phyloP scores from a whole-genome alignment of 768 basidiomycete species.

The Boletus speciosus region DNA sequence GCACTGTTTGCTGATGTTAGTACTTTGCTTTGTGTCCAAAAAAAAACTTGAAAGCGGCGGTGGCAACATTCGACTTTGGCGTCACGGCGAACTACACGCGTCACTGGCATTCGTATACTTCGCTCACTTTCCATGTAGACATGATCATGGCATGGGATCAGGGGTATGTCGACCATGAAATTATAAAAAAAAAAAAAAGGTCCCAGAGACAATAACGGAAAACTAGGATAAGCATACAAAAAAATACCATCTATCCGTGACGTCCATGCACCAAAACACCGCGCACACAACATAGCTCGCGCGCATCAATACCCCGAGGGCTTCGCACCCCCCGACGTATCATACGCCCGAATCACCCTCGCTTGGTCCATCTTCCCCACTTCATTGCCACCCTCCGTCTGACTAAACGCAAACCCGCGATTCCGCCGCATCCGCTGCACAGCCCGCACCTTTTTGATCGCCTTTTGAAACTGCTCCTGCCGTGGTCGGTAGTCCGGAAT shows the following conservation, averaged over 20 bases:
- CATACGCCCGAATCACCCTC: slow-evolving; percentile 80
- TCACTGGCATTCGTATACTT: no score
- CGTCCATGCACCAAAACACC: no score
- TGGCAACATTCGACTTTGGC: no score
- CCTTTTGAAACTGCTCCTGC: slow-evolving; percentile 99
- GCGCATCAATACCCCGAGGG: slow-evolving; percentile 65
- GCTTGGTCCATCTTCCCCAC: slow-evolving; percentile 71
- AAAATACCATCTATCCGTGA: background rate
- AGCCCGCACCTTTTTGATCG: slow-evolving; percentile 99
- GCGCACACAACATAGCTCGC: background rate
- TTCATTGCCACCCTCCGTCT: slow-evolving; percentile 74
- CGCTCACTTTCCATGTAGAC: no score
- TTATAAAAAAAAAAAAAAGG: background rate
- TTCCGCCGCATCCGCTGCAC: slow-evolving; percentile 96
- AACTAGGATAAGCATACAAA: background rate
- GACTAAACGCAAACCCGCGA: slow-evolving; percentile 96
- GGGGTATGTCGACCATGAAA: no score
- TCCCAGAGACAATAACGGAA: background rate
- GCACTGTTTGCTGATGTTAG: no score
- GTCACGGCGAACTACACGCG: no score
- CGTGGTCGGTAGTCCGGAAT: slow-evolving; percentile 94
- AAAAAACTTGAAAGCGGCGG: no score
- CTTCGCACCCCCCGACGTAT: slow-evolving; percentile 71
- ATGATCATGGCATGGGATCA: background rate
- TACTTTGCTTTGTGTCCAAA: no score